A percentile compares a stretch with the other conserved stretches of the same genome.
Evolutionary conservation across 2,329 filamentous ascomycete genomes (phyloP).

Genomic region (Fusarium verticillioides): DNA sequence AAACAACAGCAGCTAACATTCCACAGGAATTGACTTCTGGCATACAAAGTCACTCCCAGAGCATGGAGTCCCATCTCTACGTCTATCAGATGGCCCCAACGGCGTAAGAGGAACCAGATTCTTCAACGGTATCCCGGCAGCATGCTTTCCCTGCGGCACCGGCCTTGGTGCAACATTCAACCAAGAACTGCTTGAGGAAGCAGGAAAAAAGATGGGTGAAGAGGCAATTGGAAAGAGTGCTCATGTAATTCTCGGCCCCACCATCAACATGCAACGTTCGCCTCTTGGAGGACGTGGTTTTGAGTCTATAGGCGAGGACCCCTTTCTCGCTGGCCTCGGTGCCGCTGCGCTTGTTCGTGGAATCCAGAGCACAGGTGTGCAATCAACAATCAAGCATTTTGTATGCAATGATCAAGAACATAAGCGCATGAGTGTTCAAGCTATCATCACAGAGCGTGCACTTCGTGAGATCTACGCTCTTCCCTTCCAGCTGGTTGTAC

Average conservation of each 20-base stretch:
- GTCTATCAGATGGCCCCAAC: constrained; percentile 76
- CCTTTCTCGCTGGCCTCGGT: constrained; percentile 65
- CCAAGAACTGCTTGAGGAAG: constrained; percentile 60
- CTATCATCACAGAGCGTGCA: constrained; percentile 65
- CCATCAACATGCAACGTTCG: constrained; percentile 71
- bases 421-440: constrained; percentile 65
- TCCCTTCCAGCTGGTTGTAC: constrained; percentile 67
- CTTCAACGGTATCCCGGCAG: constrained; percentile 70
- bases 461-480: constrained; percentile 69
- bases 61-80: constrained; percentile 71
- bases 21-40: constrained; percentile 73
- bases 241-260: constrained; percentile 69
- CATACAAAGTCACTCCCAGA: constrained; percentile 70
- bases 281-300: constrained; percentile 70
- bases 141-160: constrained; percentile 71
- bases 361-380: constrained; percentile 66
- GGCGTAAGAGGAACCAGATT: constrained; percentile 75
- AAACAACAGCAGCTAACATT: neutral
- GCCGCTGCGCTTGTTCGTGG: constrained; percentile 65
- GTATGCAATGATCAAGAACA: constrained; percentile 72
- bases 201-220: constrained; percentile 62
- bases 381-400: constrained; percentile 70
- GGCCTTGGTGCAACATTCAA: constrained; percentile 69
- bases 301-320: constrained; percentile 69
- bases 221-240: constrained; percentile 67